These are phyloP conservation scores for Microthlaspi erraticum DNA, from an alignment of 345 rosid species.

Conservation along the genomic window DNA sequence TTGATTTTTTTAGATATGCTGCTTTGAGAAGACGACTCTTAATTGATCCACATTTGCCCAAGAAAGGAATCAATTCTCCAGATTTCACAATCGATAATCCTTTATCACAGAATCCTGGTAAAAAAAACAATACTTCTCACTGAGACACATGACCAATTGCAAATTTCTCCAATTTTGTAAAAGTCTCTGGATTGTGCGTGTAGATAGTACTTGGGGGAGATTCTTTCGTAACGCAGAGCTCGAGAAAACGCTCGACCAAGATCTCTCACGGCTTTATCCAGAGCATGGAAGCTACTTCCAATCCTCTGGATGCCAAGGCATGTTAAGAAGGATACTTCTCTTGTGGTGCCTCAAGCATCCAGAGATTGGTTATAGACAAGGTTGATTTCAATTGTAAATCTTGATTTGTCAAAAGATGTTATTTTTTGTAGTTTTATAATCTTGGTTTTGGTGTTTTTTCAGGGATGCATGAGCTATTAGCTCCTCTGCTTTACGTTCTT, in stretches of 20 bases:
- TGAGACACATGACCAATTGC: neutral
- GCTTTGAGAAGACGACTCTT: constrained; percentile 76
- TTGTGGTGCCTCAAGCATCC: constrained; percentile 96
- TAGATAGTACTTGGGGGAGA: constrained; percentile 98
- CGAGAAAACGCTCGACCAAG: constrained; percentile 94
- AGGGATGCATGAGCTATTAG: constrained; percentile 99
- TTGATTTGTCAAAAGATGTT: neutral
- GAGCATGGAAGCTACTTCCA: constrained; percentile 96
- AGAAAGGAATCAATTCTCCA: constrained; percentile 67
- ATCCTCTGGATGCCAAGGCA: constrained; percentile 93
- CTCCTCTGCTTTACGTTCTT: constrained; percentile 92
- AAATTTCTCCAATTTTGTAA: neutral
- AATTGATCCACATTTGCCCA: constrained; percentile 75
- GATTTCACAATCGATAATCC: constrained; percentile 87
- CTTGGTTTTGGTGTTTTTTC: constrained; percentile 17
- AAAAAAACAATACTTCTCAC: constrained; percentile 15
- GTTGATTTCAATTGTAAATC: constrained; percentile 26
- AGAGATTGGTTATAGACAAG: constrained; percentile 90
- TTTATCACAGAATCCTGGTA: constrained; percentile 95
- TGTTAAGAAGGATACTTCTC: constrained; percentile 85
- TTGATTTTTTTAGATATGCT: constrained; percentile 64
- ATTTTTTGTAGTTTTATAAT: neutral
- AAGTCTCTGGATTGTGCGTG: constrained; percentile 28
- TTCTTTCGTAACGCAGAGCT: constrained; percentile 93
- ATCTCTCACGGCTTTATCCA: constrained; percentile 90